Evolutionary conservation across 2,329 filamentous ascomycete genomes (phyloP), one percentile per base, ranked within the genome.

Genomic region (Sarocladium strictum): DNA sequence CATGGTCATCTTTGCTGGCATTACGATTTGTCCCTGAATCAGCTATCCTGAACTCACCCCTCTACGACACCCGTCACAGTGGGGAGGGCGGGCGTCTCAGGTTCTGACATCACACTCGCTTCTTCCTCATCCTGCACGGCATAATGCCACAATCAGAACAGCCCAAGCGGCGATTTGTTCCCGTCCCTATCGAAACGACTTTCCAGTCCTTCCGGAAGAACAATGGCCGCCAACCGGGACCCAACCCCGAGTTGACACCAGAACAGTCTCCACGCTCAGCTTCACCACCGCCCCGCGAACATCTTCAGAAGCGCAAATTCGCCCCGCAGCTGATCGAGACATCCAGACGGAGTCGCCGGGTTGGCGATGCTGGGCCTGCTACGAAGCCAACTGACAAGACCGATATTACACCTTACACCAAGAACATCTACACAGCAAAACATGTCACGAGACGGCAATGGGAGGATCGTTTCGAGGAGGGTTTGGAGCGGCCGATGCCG

Each of bases 321-420:
- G 80, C 85, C 27, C 90, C 90, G 12, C 86, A 93, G 63, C 75
- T 96, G 54, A 85, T 96, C 58, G 90, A 93, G 69, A 92, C 89
- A 2, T 87, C 87, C 3, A 83, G 84, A 62, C 79, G 90, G 53
- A 84, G 84, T 32, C 83, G 87, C 58, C 84, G 84, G 63, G 80
- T 80, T 15, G 84, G 84, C 19, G 86, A 90, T 61, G 69, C 77
- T 1, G 78, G 77, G 5, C 83, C 84, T 19, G 81, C 84, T 27
- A 81, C 84, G 21, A 77, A 76, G 54, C 83, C 80, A 11, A 79
- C 80, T 56, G 84, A 89, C 70, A 89, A 86, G 71, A 90, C 87
- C 33, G 86, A 90, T 64, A 85, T 85, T 54, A 83, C 81, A 0
- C 82, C 83, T 35, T 83, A 83, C 60, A 81, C 78, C 59, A 84